These are phyloP conservation scores for Niveomyces coronatus DNA, from an alignment of 2,329 filamentous ascomycete species.

Conservation along the genomic window DNA sequence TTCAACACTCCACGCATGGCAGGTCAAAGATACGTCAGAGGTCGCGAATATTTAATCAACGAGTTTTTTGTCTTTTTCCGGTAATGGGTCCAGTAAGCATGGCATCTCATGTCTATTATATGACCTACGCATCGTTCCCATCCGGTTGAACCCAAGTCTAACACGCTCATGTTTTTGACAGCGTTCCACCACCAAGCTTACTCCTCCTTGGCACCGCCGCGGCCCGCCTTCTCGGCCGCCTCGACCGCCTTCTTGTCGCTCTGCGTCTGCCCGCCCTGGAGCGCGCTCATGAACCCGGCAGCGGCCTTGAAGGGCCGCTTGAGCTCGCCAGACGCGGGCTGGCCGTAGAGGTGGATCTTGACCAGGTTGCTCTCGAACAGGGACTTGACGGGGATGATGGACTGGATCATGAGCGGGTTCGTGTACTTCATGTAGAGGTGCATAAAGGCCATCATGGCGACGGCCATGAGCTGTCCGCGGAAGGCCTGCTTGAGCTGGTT, in stretches of 20 bases:
- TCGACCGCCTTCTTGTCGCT: conserved; percentile 88
- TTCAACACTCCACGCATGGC: neutral
- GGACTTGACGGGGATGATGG: conserved; percentile 93
- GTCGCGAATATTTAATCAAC: too few species aligned
- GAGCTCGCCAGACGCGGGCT: conserved; percentile 79
- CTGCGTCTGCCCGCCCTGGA: conserved; percentile 65
- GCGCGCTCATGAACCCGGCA: conserved; percentile 71
- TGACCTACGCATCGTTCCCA: too few species aligned
- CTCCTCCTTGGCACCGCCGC: conserved; percentile 63
- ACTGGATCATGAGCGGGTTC: conserved; percentile 97
- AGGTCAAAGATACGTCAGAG: too few species aligned
- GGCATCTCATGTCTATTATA: too few species aligned
- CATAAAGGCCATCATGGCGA: conserved; percentile 98
- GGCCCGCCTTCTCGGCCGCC: conserved; percentile 64
- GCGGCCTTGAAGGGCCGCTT: conserved; percentile 91
- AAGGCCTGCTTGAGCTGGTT: conserved; percentile 74
- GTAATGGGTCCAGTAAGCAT: too few species aligned
- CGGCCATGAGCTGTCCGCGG: conserved; percentile 88
- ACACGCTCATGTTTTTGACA: neutral
- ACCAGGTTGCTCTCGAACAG: conserved; percentile 90
- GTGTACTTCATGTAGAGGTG: conserved; percentile 99
- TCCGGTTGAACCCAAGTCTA: too few species aligned
- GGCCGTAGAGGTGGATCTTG: conserved; percentile 88
- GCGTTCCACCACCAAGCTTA: conserved; percentile 26
- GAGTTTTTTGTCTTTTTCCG: too few species aligned